phyloP scores from a whole-genome alignment of 441 rosid genomes.

The Gossypium lobatum region DNA sequence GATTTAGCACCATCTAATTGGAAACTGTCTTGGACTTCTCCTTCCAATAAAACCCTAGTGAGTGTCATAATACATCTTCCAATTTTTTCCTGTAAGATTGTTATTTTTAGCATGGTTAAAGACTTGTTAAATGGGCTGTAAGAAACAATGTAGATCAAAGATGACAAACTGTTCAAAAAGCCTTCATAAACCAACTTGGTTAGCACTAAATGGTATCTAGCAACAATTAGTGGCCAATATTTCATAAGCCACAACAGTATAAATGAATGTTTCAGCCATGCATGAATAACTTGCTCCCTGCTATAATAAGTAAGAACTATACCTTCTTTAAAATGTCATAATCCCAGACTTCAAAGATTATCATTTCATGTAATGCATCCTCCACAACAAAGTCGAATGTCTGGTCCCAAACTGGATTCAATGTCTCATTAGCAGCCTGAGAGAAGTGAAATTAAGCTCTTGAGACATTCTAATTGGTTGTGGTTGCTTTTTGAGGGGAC shows the following conservation, averaged over 20 bases:
- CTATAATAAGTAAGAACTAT: neutral
- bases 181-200: neutral
- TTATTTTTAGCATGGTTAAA: neutral
- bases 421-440: slow-evolving; percentile 55
- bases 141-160: neutral
- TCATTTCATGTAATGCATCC: slow-evolving; percentile 72
- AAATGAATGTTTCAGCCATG: neutral
- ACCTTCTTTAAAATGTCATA: slow-evolving; percentile 87
- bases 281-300: neutral
- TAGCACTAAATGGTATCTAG: neutral
- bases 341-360: slow-evolving; percentile 65
- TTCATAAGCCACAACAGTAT: too few species aligned
- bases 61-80: slow-evolving; percentile 85
- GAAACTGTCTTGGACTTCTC: slow-evolving; percentile 61
- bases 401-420: slow-evolving; percentile 84
- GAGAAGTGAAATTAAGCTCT: neutral
- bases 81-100: slow-evolving; percentile 52
- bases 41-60: slow-evolving; percentile 75
- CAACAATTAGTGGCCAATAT: neutral
- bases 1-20: slow-evolving; percentile 58
- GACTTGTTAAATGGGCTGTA: neutral
- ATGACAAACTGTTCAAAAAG: neutral
- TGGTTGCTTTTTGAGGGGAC: too few species aligned
- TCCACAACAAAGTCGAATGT: slow-evolving; percentile 76
- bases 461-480: too few species aligned